Percentiles rank a stretch among this genome's conserved stretches.
Conservation (phyloP, 2,329 filamentous ascomycete species). For the Zelopaecilomyces penicillatus region DNA sequence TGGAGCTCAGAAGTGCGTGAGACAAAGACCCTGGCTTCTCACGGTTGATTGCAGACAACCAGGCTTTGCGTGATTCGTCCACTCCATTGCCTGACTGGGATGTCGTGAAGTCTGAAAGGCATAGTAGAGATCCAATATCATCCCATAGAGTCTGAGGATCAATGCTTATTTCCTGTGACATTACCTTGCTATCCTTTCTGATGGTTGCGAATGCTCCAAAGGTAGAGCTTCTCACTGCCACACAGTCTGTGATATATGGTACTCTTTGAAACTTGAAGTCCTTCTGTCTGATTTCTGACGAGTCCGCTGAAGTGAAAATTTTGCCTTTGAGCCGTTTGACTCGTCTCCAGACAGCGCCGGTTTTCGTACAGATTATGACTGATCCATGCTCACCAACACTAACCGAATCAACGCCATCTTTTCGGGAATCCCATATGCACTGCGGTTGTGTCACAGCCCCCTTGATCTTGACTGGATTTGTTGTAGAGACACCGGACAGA, state of each 20-base stretch:
- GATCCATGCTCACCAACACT: constrained; percentile 87
- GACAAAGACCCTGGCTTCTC: constrained; percentile 44
- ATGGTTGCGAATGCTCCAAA: constrained; percentile 87
- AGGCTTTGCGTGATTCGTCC: constrained; percentile 33
- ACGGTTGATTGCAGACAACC: constrained; percentile 22
- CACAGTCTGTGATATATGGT: constrained; percentile 76
- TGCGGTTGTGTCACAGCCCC: constrained; percentile 70
- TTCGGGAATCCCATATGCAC: constrained; percentile 82
- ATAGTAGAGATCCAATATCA: constrained; percentile 62
- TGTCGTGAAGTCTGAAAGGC: constrained; percentile 53
- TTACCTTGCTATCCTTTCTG: constrained; percentile 75
- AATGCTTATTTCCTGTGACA: constrained; percentile 61
- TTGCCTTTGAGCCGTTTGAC: constrained; percentile 77
- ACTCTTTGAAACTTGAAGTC: constrained; percentile 95
- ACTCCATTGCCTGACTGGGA: constrained; percentile 23
- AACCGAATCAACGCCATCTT: constrained; percentile 74
- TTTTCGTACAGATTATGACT: constrained; percentile 86
- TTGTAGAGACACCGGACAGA: constrained; percentile 63
- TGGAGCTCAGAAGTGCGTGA: constrained; percentile 49
- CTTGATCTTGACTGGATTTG: constrained; percentile 84
- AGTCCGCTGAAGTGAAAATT: constrained; percentile 42
- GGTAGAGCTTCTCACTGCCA: constrained; percentile 75
- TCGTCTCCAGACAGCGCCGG: constrained; percentile 87
- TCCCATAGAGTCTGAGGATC: constrained; percentile 62
- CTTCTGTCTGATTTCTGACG: constrained; percentile 57